Evolutionary conservation across 805 yeast genomes (phyloP), one percentile per base, ranked within the genome.

Genomic region (Isabelozyma rhagii): DNA sequence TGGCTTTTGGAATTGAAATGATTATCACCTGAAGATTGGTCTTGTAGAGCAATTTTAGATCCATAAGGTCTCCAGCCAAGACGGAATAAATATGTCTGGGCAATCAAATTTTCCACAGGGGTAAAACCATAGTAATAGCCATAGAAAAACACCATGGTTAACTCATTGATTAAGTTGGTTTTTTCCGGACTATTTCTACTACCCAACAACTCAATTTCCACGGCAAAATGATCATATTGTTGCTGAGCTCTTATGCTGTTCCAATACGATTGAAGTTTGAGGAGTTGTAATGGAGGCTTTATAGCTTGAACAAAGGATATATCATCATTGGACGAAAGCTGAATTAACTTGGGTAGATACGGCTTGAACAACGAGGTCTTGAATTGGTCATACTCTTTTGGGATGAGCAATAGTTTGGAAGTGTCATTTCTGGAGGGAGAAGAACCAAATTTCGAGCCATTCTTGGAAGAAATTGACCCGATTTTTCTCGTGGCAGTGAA

Each of bases 61-160:
- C 48, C 63, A 49, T 74, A 74, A 1, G 78, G 78, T 48, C 55
- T 68, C 79, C 79, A 74, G 3, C 77, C 77, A 41, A 73, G 57
- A 45, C 61, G 58, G 52, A 67, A 68, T 48, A 74, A 66, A 49
- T 66, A 63, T 3, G 65, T 60, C 57, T 74, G 78, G 5, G 79
- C 77, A 17, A 73, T 65, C 44, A 72, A 60, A 54, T 72, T 72
- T 50, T 74, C 79, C 28, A 72, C 56, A 3, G 79, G 79, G 4
- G 76, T 68, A 21, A 64, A 53, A 3, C 77, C 78, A 52, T 71
- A 72, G 54, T 71, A 74, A 49, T 63, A 71, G 2, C 79, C 79
- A 53, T 67, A 74, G 48, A 74, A 74, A 27, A 74, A 62, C 9
- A 71, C 75, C 60, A 68, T 59, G 8, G 67, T 64, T 47, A 71